These are phyloP conservation scores for Didymella pinodella DNA, from an alignment of 2,329 filamentous ascomycete species.

Conservation along the genomic window DNA sequence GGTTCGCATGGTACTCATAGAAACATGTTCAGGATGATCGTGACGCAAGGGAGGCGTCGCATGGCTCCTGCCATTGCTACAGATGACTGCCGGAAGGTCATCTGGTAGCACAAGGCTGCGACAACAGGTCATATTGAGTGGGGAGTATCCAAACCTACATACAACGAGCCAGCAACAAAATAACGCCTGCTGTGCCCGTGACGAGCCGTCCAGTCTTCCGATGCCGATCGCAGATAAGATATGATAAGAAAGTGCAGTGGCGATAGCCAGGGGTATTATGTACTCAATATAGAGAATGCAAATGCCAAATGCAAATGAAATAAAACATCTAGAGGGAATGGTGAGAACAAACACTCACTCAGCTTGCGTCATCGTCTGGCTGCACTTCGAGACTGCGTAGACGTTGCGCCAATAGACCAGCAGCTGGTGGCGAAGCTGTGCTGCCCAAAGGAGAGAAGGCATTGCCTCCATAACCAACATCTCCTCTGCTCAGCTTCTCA, in stretches of 20 bases:
- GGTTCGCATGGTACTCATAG: background rate
- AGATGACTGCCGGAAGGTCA: conserved; percentile 11
- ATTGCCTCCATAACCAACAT: conserved; percentile 56
- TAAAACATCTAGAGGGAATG: too few relatives aligned
- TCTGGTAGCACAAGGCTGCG: conserved; percentile 14
- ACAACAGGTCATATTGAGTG: conserved; percentile 16
- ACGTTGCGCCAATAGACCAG: conserved; percentile 74
- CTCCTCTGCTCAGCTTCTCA: conserved; percentile 72
- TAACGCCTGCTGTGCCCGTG: background rate
- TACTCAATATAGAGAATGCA: background rate
- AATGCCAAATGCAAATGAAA: background rate
- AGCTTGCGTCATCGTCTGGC: conserved; percentile 22
- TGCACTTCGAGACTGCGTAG: conserved; percentile 68
- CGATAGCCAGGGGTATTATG: conserved; percentile 17
- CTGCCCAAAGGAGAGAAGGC: conserved; percentile 41
- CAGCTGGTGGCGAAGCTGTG: conserved; percentile 67
- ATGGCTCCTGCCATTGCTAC: background rate
- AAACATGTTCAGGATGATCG: background rate
- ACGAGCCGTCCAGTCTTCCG: conserved; percentile 1
- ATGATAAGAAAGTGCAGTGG: background rate
- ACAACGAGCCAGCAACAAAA: background rate
- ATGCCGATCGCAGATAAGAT: conserved; percentile 2
- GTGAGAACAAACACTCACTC: background rate
- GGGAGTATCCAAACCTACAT: conserved; percentile 2
- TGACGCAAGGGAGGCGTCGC: conserved; percentile 9